Base-by-base conservation (phyloP, 1,284 basidiomycete species). In the Ceratobasidium sp. region DNA sequence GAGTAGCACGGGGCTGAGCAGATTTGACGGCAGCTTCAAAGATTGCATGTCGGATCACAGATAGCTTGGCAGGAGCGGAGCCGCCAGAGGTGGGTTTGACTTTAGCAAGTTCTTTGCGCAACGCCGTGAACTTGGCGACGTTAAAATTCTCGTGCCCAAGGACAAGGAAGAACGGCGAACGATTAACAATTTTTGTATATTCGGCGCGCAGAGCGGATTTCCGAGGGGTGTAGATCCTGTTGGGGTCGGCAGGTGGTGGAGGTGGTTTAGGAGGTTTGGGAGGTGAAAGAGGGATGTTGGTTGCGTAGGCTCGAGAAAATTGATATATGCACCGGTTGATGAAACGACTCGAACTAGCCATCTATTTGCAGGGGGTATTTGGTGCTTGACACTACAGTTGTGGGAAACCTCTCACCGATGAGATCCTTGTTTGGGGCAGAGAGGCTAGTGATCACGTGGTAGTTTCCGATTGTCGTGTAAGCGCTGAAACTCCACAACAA, bases 151-250 rank as follows among this genome's bases (percentile, higher is more conserved):
- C 87, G 84, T 93, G 91, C 77, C 90, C 88, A 69, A 95, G 88
- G 83, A 94, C 88, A 80, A 95, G 85, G 82, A 94, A 85, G 48
- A 93, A 82, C 38, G 84, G 81, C 12, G 79, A 74, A 84, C 88
- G 89, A 77, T 89, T 83, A 80, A 95, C 87, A 79, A 94, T 88
- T 79, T 86, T 87, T 76, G 88, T 87, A 87, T 94, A 94, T 84
- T 91, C 91, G 86, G 90, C 88, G 85, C 90, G 93, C 83, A 94
- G 91, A 84, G 89, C 90, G 0, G 90, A 88, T 84, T 95, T 95
- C 83, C 92, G 91, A 83, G 90, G 89, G 77, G 86, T 87, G 83
- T 92, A 95, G 79, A 88, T 86, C 67, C 93, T 92, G 20, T 70
- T 73, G 16, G 60, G 77, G 30, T 78, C 77, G 3, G 73, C 60